A percentile compares a stretch with the other conserved stretches of the same genome.
Evolutionary conservation across 345 rosid species (phyloP).

Genomic region (Populus tremula): DNA sequence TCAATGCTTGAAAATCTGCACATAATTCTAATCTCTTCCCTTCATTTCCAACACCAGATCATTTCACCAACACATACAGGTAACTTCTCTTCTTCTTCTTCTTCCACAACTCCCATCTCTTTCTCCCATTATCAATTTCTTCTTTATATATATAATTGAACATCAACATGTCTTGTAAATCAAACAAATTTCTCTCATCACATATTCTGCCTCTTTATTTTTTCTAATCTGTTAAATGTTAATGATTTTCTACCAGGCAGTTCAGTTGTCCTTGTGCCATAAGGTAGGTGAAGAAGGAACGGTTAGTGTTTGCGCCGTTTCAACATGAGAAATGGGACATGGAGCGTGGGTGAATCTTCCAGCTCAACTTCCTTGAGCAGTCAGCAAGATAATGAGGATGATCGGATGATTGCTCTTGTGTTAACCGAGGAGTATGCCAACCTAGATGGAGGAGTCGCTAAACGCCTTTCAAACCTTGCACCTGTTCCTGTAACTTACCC

Average conservation of each 20-base stretch:
- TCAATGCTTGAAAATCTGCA: too few species aligned
- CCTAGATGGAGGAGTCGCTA: slow-evolving; percentile 71
- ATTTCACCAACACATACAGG: too few species aligned
- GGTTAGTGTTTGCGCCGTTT: neutral
- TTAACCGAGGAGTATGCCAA: slow-evolving; percentile 76
- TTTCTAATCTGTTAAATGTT: too few species aligned
- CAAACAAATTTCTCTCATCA: too few species aligned
- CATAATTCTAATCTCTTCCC: too few species aligned
- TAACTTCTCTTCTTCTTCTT: too few species aligned
- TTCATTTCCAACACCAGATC: too few species aligned
- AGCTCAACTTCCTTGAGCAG: slow-evolving; percentile 83
- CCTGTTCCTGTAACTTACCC: slow-evolving; percentile 59
- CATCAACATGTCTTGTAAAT: too few species aligned
- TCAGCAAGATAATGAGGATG: slow-evolving; percentile 71
- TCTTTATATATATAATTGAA: too few species aligned
- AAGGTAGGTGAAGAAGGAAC: neutral
- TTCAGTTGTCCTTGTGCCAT: neutral
- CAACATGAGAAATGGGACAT: slow-evolving; percentile 40
- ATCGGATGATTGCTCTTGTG: slow-evolving; percentile 75
- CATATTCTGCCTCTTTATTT: too few species aligned
- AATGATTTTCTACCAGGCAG: neutral
- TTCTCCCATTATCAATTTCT: too few species aligned
- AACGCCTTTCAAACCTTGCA: slow-evolving; percentile 71
- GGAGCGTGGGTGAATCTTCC: slow-evolving; percentile 60
- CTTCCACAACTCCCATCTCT: too few species aligned